phyloP scores from a whole-genome alignment of 208 protist genomes.

The Crithidia bombi region DNA sequence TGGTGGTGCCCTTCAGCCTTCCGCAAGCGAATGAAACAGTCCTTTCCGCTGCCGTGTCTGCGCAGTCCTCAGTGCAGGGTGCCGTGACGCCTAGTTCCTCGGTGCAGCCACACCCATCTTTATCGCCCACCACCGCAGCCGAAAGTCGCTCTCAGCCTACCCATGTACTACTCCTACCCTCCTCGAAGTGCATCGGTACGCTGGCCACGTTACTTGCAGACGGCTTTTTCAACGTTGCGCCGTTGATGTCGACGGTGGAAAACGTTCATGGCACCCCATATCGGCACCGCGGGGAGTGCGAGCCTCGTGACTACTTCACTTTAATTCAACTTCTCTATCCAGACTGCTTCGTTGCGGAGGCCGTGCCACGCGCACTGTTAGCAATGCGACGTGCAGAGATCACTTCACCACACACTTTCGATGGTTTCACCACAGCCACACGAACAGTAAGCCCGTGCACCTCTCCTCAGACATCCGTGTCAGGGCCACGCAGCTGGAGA shows the following conservation, averaged over 20 bases:
- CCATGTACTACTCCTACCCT: slow-evolving; percentile 52
- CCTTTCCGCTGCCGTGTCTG: neutral
- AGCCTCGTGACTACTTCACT: slow-evolving; percentile 57
- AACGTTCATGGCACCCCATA: slow-evolving; percentile 18
- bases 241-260: slow-evolving; percentile 48
- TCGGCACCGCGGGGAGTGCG: slow-evolving; percentile 40
- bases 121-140: neutral
- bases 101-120: neutral
- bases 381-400: slow-evolving; percentile 20
- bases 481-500: neutral
- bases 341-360: slow-evolving; percentile 62
- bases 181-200: slow-evolving; percentile 54
- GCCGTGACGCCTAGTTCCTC: neutral
- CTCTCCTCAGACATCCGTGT: neutral
- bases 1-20: slow-evolving; percentile 56
- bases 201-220: slow-evolving; percentile 49
- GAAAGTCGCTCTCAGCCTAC: neutral
- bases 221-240: slow-evolving; percentile 63
- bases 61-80: neutral
- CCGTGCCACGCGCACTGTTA: neutral
- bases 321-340: slow-evolving; percentile 70
- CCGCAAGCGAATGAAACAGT: slow-evolving; percentile 2
- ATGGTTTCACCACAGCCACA: neutral
- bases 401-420: neutral
- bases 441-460: neutral